Percentiles rank a stretch among this genome's conserved stretches.
phyloP scores from a whole-genome alignment of 2,329 filamentous ascomycete species.

The Fusarium poae region DNA sequence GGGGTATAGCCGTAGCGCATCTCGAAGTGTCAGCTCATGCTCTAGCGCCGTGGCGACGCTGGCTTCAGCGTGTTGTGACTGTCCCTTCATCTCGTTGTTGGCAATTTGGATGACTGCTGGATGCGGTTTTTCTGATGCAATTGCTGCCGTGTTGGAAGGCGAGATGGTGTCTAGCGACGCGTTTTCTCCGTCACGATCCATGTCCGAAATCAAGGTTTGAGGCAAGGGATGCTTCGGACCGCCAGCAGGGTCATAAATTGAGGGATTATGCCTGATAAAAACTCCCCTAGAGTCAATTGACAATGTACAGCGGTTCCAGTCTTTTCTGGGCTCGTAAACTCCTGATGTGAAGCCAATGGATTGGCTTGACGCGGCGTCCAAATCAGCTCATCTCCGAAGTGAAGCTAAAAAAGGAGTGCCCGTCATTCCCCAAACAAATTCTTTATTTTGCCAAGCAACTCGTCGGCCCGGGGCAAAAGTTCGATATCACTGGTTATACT shows the following conservation, averaged over 20 bases:
- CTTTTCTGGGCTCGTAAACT: background rate
- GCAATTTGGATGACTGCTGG: conserved; percentile 1
- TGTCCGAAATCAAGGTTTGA: conserved; percentile 15
- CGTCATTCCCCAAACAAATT: conserved; percentile 17
- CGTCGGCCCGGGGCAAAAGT: conserved; percentile 23
- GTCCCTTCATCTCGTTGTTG: background rate
- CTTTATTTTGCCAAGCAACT: background rate
- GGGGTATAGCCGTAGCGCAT: conserved; percentile 57
- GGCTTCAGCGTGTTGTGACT: conserved; percentile 32
- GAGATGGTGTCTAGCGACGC: conserved; percentile 16
- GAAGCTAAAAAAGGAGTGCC: conserved; percentile 9
- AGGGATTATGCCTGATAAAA: background rate
- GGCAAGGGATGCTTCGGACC: background rate
- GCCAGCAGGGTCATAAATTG: background rate
- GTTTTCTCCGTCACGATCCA: conserved; percentile 19
- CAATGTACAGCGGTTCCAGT: background rate
- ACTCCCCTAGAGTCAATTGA: background rate
- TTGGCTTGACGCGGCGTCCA: conserved; percentile 1
- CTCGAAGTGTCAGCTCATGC: conserved; percentile 53
- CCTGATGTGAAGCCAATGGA: background rate
- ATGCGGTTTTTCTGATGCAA: background rate
- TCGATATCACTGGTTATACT: background rate
- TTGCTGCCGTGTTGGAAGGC: conserved; percentile 17
- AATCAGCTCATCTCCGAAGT: conserved; percentile 17
- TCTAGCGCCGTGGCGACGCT: conserved; percentile 58